Evolutionary conservation across 371 early-diverging fungal genomes (phyloP).

Genomic region (Saksenaea vasiformis): DNA sequence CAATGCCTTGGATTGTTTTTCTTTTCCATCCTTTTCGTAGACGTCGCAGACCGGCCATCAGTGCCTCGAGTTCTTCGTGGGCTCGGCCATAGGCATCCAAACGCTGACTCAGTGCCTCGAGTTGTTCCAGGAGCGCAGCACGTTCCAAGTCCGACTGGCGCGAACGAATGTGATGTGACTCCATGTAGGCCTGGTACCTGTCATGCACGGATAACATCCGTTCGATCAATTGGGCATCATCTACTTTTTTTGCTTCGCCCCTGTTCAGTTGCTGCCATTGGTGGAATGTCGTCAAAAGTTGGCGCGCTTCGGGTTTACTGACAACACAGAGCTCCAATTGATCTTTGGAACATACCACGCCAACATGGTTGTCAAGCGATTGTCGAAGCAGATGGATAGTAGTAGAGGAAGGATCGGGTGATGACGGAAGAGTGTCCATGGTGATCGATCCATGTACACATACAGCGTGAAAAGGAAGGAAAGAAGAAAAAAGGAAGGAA

Average conservation of each 20-base stretch:
- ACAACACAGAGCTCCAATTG: slow-evolving; percentile 31
- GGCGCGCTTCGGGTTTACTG: slow-evolving; percentile 27
- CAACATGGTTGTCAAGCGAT: slow-evolving; percentile 24
- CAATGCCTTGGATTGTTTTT: slow-evolving; percentile 30
- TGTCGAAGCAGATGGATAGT: background rate
- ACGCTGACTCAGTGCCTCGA: slow-evolving; percentile 14
- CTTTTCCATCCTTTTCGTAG: slow-evolving; percentile 33
- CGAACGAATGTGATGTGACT: slow-evolving; percentile 21
- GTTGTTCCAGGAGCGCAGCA: slow-evolving; percentile 17
- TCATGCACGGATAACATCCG: slow-evolving; percentile 27
- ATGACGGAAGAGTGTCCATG: background rate
- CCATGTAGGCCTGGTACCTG: slow-evolving; percentile 23
- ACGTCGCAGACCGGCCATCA: slow-evolving; percentile 23
- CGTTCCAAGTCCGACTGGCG: slow-evolving; percentile 21
- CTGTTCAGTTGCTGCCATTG: slow-evolving; percentile 19
- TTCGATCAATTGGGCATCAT: slow-evolving; percentile 23
- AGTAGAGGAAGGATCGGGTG: background rate
- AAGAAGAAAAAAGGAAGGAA: background rate
- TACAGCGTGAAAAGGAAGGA: background rate
- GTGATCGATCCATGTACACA: background rate
- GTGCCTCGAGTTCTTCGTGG: slow-evolving; percentile 29
- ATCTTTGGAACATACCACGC: slow-evolving; percentile 27
- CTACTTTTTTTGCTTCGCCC: slow-evolving; percentile 11
- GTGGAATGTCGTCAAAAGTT: slow-evolving; percentile 22
- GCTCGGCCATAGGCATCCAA: slow-evolving; percentile 31